Percentiles rank a stretch among this genome's conserved stretches.
Conservation (phyloP, 1,284 basidiomycete species). For the Malassezia sympodialis region DNA sequence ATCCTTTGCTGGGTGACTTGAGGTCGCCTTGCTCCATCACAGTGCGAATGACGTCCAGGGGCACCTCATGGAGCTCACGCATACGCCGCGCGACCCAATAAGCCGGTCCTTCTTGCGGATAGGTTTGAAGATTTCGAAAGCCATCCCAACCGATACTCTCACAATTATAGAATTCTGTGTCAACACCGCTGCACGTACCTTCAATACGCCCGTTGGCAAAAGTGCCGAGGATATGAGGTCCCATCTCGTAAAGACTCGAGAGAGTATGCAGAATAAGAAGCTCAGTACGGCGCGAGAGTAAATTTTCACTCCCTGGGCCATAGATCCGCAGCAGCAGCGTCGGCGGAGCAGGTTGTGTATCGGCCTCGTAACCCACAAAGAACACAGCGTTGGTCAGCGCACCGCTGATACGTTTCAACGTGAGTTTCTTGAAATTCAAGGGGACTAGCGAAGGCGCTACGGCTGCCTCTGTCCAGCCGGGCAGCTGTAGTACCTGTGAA, state of each 20-base stretch:
- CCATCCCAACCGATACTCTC: slow-evolving; percentile 37
- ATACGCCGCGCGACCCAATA: slow-evolving; percentile 46
- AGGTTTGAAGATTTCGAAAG: slow-evolving; percentile 36
- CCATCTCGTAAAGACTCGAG: slow-evolving; percentile 45
- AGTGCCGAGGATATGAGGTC: slow-evolving; percentile 45
- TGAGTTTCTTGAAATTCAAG: slow-evolving; percentile 21
- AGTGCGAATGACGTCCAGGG: slow-evolving; percentile 42
- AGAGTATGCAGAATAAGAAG: slow-evolving; percentile 45
- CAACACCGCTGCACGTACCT: slow-evolving; percentile 7
- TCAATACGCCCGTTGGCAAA: slow-evolving; percentile 47
- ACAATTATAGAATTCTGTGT: slow-evolving; percentile 38
- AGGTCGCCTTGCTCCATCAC: slow-evolving; percentile 46
- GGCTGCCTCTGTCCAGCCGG: slow-evolving; percentile 29
- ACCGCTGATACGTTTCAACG: slow-evolving; percentile 37
- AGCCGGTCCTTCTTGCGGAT: slow-evolving; percentile 31
- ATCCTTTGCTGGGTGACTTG: slow-evolving; percentile 31
- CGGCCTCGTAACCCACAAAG: slow-evolving; percentile 35
- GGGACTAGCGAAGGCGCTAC: slow-evolving; percentile 27
- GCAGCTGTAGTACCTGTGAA: slow-evolving; percentile 24
- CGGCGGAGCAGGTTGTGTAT: slow-evolving; percentile 19
- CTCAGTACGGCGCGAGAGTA: slow-evolving; percentile 40
- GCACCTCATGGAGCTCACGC: slow-evolving; percentile 46
- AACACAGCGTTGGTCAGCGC: slow-evolving; percentile 46
- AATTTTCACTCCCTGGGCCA: slow-evolving; percentile 35
- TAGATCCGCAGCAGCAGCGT: slow-evolving; percentile 44